Conservation (phyloP, 805 yeast genomes). For the Zygosaccharomyces pseudorouxii region DNA sequence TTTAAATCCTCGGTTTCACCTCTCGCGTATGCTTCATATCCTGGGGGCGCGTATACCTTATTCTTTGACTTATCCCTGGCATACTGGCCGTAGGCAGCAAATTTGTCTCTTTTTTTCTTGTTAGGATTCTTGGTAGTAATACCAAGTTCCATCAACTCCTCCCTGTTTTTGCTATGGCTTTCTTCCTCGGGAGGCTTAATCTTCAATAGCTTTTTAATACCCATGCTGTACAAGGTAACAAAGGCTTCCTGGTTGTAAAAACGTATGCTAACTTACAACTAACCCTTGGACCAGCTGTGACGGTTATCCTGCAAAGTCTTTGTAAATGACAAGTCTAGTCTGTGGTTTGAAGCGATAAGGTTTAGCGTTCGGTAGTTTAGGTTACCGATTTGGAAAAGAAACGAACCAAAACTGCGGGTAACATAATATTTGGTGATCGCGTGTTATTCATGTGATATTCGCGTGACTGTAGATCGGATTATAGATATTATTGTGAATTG, state of each 20-base stretch:
- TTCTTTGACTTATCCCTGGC: conserved; percentile 40
- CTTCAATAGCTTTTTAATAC: conserved; percentile 44
- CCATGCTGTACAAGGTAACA: conserved; percentile 36
- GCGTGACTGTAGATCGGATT: not conserved
- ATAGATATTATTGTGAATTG: not conserved
- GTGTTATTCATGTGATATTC: not conserved
- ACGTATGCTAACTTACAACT: not conserved
- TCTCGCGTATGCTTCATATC: conserved; percentile 34
- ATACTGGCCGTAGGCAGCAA: conserved; percentile 46
- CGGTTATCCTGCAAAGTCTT: not conserved
- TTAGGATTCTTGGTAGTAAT: conserved; percentile 38
- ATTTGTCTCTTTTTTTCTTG: conserved; percentile 38
- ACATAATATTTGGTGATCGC: not conserved
- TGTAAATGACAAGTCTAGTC: not conserved
- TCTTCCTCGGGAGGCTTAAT: conserved; percentile 46
- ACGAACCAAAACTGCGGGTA: not conserved
- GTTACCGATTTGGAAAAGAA: conserved; percentile 4
- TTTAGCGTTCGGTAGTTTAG: not conserved
- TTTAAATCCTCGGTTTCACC: conserved; percentile 24
- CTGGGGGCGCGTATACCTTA: conserved; percentile 39
- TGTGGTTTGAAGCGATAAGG: conserved; percentile 1
- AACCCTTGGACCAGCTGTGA: not conserved
- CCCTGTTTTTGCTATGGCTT: conserved; percentile 39
- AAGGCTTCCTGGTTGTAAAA: not conserved
- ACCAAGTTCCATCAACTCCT: conserved; percentile 41